Conservation (phyloP, 2,329 filamentous ascomycete species). For the Pseudogymnoascus destructans region DNA sequence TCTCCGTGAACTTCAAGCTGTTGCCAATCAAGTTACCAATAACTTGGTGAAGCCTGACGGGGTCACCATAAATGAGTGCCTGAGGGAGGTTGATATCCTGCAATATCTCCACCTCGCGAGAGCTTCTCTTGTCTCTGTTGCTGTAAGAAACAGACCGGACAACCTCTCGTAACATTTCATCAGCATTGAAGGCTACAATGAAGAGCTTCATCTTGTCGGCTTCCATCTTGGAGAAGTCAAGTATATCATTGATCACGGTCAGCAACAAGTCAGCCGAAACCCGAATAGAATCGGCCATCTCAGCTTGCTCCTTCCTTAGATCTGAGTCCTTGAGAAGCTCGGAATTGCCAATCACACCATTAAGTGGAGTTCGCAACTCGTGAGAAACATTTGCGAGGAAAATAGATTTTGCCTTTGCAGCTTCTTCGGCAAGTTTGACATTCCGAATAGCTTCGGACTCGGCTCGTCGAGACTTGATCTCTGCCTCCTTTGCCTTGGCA, state of each 20-base stretch:
- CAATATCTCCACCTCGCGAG: constrained; percentile 49
- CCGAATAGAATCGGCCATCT: constrained; percentile 79
- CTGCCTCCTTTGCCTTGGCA: constrained; percentile 56
- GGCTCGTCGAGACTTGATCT: constrained; percentile 63
- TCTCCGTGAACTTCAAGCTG: constrained; percentile 85
- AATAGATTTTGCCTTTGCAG: constrained; percentile 69
- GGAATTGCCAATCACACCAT: constrained; percentile 79
- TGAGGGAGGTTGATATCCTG: constrained; percentile 56
- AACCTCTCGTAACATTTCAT: constrained; percentile 51
- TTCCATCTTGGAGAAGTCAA: constrained; percentile 92
- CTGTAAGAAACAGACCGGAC: constrained; percentile 54
- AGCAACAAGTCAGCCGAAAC: constrained; percentile 76
- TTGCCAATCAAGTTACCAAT: constrained; percentile 80
- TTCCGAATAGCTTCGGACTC: constrained; percentile 66
- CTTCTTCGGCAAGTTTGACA: constrained; percentile 71
- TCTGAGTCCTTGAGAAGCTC: constrained; percentile 68
- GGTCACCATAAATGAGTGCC: constrained; percentile 56
- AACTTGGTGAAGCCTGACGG: constrained; percentile 53
- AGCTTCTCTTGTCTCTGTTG: constrained; percentile 48
- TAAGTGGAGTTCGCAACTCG: constrained; percentile 69
- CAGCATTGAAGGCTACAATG: constrained; percentile 53
- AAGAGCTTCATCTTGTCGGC: constrained; percentile 77
- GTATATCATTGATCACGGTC: constrained; percentile 90
- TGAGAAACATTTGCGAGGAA: constrained; percentile 72
- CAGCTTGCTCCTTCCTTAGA: constrained; percentile 62